Base-by-base conservation (phyloP, 2,329 filamentous ascomycete species). In the Annulohypoxylon truncatum region DNA sequence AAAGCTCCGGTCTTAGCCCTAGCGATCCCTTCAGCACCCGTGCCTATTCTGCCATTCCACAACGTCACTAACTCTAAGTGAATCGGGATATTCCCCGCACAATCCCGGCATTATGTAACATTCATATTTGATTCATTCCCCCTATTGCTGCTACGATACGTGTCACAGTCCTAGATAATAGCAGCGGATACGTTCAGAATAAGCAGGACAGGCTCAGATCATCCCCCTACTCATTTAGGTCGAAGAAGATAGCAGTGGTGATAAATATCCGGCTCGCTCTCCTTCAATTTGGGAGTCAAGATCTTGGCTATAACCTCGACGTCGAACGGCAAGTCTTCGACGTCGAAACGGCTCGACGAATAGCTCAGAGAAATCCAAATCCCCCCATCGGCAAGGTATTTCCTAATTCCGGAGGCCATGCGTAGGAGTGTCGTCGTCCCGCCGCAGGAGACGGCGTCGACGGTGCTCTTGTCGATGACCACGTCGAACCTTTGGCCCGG, bases 331-430 rank as follows among this genome's bases (percentile, higher is more conserved):
- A 83, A 48, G 0, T 71, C 59, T 1, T 75, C 72, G 5, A 80
- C 24, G 20, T 78, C 72, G 57, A 84, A 85, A 4, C 83, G 77
- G 2, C 38, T 69, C 0, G 74, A 72, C 1, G 84, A 85, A 70
- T 81, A 85, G 66, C 82, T 85, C 47, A 85, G 70, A 2, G 82
- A 84, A 9, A 85, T 73, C 83, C 83, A 85, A 12, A 81, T 62
- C 0, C 80, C 82, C 3, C 68, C 76, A 0, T 77, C 73, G 0
- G 73, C 73, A 12, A 85, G 73, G 54, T 73, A 77, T 9, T 64
- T 61, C 15, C 72, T 72, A 9, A 85, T 77, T 0, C 78, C 71
- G 8, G 71, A 40, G 3, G 76, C 77, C 82, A 85, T 84, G 1
- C 73, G 67, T 24, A 75, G 65, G 1, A 85, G 48, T 1, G 77